Base-by-base conservation (phyloP, 2,329 filamentous ascomycete genomes). In the Aspergillus novoparasiticus region DNA sequence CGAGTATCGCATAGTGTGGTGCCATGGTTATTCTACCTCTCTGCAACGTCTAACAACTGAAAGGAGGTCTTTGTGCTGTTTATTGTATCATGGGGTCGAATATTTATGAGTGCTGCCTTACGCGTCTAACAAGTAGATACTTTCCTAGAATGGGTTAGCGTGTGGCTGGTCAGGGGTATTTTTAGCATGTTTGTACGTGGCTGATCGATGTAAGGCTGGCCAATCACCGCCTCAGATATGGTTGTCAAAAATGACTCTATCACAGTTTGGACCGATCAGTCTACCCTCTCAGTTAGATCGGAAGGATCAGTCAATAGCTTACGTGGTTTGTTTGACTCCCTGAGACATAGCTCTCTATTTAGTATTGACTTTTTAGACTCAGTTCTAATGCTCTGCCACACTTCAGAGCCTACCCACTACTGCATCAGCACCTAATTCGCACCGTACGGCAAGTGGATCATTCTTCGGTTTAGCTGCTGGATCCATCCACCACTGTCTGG, bases 401-500 rank as follows among this genome's bases (percentile, higher is more conserved):
- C 34, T 14, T 69, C 68, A 14, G 66, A 55, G 51, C 68, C 65
- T 61, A 74, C 72, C 73, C 74, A 76, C 21, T 64, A 62, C 48
- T 63, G 63, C 57, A 72, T 74, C 23, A 74, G 60, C 50, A 63
- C 61, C 65, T 80, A 79, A 66, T 80, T 10, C 8, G 16, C 19
- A 41, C 8, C 71, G 66, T 39, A 78, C 72, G 16, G 76, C 75
- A 19, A 61, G 60, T 4, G 75, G 72, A 1, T 74, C 76, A 69
- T 72, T 74, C 50, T 65, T 68, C 32, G 19, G 23, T 70, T 68
- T 36, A 79, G 62, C 28, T 59, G 66, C 14, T 61, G 60, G 26
- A 72, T 60, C 76, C 76, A 79, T n/a, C 67, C 12, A 69, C 69
- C 11, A 80, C 73, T 57, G 67, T 72, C 26, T 61, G 61, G 61